Evolutionary conservation across 2,329 filamentous ascomycete species (phyloP).

Genomic region (Penicillium sp.): DNA sequence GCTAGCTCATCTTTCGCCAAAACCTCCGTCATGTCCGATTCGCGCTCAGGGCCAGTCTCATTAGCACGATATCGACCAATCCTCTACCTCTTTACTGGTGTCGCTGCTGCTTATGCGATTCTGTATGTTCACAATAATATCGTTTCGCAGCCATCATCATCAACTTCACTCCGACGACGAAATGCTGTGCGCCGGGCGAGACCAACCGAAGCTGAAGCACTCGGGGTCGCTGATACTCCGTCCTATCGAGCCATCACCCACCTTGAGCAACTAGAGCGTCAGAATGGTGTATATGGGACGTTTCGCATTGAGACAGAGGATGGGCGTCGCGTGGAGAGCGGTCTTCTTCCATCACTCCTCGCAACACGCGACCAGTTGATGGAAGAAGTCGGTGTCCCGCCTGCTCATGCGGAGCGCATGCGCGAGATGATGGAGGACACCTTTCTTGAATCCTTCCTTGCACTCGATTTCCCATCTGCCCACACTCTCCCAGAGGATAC

Average conservation of each 20-base stretch:
- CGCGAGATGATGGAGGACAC: constrained; percentile 45
- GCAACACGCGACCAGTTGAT: constrained; percentile 43
- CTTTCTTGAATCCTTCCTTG: constrained; percentile 44
- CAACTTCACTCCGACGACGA: constrained; percentile 37
- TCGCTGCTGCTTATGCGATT: constrained; percentile 43
- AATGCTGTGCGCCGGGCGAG: constrained; percentile 39
- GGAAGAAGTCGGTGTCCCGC: constrained; percentile 39
- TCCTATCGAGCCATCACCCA: constrained; percentile 40
- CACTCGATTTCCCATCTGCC: constrained; percentile 39
- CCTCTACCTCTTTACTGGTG: constrained; percentile 42
- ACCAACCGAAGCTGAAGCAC: constrained; percentile 27
- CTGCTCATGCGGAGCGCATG: constrained; percentile 41
- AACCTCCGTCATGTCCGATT: constrained; percentile 31
- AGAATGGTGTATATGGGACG: constrained; percentile 43
- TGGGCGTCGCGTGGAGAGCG: constrained; percentile 41
- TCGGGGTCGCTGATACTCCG: constrained; percentile 28
- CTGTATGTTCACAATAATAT: constrained; percentile 39
- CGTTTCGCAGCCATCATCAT: constrained; percentile 23
- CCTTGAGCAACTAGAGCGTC: constrained; percentile 39
- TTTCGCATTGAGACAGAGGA: constrained; percentile 44
- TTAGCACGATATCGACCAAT: constrained; percentile 41
- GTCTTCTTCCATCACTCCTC: constrained; percentile 42
- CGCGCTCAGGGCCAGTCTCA: constrained; percentile 30
- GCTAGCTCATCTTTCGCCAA: constrained; percentile 20
- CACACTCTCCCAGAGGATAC: constrained; percentile 35